Percentiles rank a stretch among this genome's conserved stretches.
These are phyloP conservation scores for Hypoxylon subgilvum DNA, from an alignment of 495 filamentous ascomycete genomes.

Conservation along the genomic window DNA sequence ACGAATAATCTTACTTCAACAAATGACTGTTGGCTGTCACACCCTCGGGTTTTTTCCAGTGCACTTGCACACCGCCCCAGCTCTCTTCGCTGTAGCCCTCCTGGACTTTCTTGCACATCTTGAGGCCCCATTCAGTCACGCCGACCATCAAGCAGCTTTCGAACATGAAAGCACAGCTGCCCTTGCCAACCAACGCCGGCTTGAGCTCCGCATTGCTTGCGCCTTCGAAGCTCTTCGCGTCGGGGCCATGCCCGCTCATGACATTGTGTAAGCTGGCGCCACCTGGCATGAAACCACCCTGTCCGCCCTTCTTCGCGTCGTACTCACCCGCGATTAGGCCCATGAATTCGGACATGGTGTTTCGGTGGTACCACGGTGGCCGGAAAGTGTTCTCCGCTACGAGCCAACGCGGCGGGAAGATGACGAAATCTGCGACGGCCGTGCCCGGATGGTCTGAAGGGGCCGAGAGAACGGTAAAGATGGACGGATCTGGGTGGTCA, in stretches of 20 bases:
- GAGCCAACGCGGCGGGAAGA: slow-evolving; percentile 82
- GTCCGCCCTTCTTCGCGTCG: slow-evolving; percentile 56
- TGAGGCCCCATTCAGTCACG: slow-evolving; percentile 88
- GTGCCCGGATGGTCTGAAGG: slow-evolving; percentile 65
- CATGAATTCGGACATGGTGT: slow-evolving; percentile 87
- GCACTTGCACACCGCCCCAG: slow-evolving; percentile 78
- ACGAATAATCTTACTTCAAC: slow-evolving; percentile 12
- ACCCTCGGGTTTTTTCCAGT: slow-evolving; percentile 69
- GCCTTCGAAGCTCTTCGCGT: slow-evolving; percentile 69
- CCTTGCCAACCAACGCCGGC: slow-evolving; percentile 60
- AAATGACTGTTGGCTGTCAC: slow-evolving; percentile 35
- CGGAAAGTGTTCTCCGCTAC: slow-evolving; percentile 80
- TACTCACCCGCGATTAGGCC: slow-evolving; percentile 72
- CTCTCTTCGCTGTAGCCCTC: slow-evolving; percentile 82
- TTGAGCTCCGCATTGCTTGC: slow-evolving; percentile 61
- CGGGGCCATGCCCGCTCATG: slow-evolving; percentile 65
- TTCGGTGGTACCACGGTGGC: slow-evolving; percentile 83
- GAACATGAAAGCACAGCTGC: slow-evolving; percentile 71
- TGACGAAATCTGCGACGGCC: slow-evolving; percentile 81
- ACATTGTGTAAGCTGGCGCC: slow-evolving; percentile 65
- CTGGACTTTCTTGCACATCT: slow-evolving; percentile 84
- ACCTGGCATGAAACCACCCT: slow-evolving; percentile 64
- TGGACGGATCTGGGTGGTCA: slow-evolving; percentile 81
- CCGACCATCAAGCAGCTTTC: slow-evolving; percentile 83
- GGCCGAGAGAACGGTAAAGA: slow-evolving; percentile 80